Base-by-base conservation (phyloP, 495 filamentous ascomycete species). In the Friedmanniomyces simplex region DNA sequence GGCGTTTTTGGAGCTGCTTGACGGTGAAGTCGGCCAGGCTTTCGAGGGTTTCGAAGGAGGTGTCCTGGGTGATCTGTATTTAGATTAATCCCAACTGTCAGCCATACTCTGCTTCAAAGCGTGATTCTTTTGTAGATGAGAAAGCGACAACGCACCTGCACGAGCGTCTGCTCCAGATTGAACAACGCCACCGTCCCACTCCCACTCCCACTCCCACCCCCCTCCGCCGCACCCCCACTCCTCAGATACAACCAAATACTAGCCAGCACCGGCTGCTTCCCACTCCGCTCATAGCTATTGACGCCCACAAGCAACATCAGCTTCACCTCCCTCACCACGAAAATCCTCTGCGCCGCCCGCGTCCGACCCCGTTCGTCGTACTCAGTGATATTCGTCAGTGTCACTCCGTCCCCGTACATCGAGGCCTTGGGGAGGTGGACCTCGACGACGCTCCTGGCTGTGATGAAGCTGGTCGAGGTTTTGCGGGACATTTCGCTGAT, bases 31-130 rank as follows among this genome's bases (percentile, higher is more conserved):
- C 68, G 69, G 76, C 76, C 3, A 86, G 70, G 0, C 81, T 73
- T 66, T 86, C 83, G 12, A 86, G 75, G 0, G 83, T 86, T 67
- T 82, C 75, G 60, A 82, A 84, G 0, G 74, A 75, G 0, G 81
- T 82, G 3, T 73, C 63, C 50, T 79, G 77, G 48, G 84, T 73
- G 2, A 72, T 24, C 42, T 20, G n/a, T 39, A 39, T 10, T 20
- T 47, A n/a, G n/a, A n/a, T n/a, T n/a, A n/a, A n/a, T n/a, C n/a
- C n/a, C n/a, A n/a, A n/a, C n/a, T n/a, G n/a, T n/a, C n/a, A n/a
- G n/a, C n/a, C n/a, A n/a, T n/a, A n/a, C n/a, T n/a, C n/a, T n/a
- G n/a, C n/a, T n/a, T 63, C 69, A 59, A 54, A 61, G 37, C 12
- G 0, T 59, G 25, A 42, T n/a, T n/a, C n/a, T n/a, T n/a, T n/a